Percentiles rank a stretch among this genome's conserved stretches.
phyloP scores from a whole-genome alignment of 306 rosid species.

The Vigna trinervia region DNA sequence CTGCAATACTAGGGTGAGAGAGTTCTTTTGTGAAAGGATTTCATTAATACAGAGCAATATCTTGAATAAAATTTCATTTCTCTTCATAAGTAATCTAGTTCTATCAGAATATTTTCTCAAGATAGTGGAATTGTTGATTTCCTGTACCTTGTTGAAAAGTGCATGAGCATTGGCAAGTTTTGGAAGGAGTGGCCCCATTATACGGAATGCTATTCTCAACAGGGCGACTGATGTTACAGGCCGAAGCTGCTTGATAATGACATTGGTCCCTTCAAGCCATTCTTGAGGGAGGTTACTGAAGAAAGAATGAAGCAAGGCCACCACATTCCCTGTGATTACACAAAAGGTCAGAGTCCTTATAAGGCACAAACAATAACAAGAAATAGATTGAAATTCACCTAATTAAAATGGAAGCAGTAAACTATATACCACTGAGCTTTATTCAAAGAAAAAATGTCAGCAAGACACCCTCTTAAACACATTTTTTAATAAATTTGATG shows the following conservation, averaged over 20 bases:
- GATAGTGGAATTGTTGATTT: constrained; percentile 33
- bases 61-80: background rate
- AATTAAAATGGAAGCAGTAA: constrained; percentile 16
- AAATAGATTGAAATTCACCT: constrained; percentile 28
- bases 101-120: constrained; percentile 11
- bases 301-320: constrained; percentile 94
- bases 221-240: constrained; percentile 93
- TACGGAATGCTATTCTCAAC: constrained; percentile 95
- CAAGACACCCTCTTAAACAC: background rate
- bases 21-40: background rate
- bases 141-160: constrained; percentile 81
- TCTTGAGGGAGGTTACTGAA: constrained; percentile 96
- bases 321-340: constrained; percentile 73
- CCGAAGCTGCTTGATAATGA: constrained; percentile 80
- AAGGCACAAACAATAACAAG: constrained; percentile 35
- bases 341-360: constrained; percentile 40
- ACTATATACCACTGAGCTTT: constrained; percentile 28
- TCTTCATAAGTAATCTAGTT: background rate
- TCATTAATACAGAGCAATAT: background rate
- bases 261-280: constrained; percentile 90
- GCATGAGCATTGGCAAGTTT: constrained; percentile 91
- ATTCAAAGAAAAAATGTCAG: background rate
- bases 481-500: background rate
- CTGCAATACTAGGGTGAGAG: background rate
- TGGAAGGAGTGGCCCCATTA: constrained; percentile 96